Base-by-base conservation (phyloP, 2,329 filamentous ascomycete species). In the Ilyonectria robusta region DNA sequence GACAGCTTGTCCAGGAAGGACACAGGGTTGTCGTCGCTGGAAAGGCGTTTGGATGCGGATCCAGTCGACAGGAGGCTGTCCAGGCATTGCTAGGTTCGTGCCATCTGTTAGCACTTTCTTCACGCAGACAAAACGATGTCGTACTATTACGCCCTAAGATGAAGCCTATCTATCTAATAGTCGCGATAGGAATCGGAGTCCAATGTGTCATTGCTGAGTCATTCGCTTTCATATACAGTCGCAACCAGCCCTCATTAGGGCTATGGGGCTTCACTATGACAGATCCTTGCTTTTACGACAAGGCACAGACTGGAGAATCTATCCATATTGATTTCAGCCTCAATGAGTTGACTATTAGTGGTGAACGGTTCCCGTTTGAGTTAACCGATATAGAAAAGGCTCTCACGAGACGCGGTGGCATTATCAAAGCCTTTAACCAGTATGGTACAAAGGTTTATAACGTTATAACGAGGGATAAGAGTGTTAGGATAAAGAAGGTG, bases 221-320 rank as follows among this genome's bases (percentile, higher is more conserved):
- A 40, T 56, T 56, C 15, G 54, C 54, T 26, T 56, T 56, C 15
- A 56, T 56, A 26, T 56, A 42, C 54, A 35, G 44, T 40, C 54
- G 54, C 23, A 56, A 56, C 54, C 42, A 42, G 54, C 54, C 54
- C 21, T 56, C 54, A 40, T 26, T 56, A 40, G 54, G 54, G 23
- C 54, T 56, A 19, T 56, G 54, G 54, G 54, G 54, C 15, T 56
- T 56, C 54, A 35, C 42, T 35, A 56, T 56, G 54, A 56, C 54
- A 2, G 54, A 56, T 40, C 54, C 54, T 26, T 40, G 54, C 2
- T 56, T 56, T 40, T 56, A 42, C 54, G 54, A 56, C 21, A 44
- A 44, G 37, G 54, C 54, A 8, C 54, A 56, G 54, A 56, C 44
- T 35, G 54, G 54, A 9, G 54, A 56, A 40, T 35, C 42, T 5